Evolutionary conservation across 768 basidiomycete species (phyloP), one percentile per base, ranked within the genome.

Genomic region (Lactarius evosmus): DNA sequence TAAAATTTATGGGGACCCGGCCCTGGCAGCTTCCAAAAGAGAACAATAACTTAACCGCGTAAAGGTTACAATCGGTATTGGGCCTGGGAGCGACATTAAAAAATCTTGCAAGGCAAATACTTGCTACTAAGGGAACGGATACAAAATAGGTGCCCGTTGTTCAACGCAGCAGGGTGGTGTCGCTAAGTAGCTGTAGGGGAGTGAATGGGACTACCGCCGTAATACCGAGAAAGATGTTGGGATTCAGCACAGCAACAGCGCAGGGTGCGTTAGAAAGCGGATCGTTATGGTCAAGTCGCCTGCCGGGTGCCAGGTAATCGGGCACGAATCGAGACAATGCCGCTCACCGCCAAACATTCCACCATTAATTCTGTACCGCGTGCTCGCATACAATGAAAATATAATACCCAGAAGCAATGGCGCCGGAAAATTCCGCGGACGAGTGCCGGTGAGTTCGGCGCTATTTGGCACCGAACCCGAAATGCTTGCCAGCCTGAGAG

Each of bases 361-460:
- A 40, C 36, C n/a, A 59, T 7, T 33, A 59, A n/a, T n/a, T n/a
- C 9, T 17, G 25, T 8, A 38, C 8, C 17, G 53, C 56, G 29
- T 44, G 16, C 16, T 56, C 32, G 29, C 30, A 17, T 41, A 61
- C 32, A 22, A 44, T 22, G 19, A 41, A 46, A 11, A 25, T 40
- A 17, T 40, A 22, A 14, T 25, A 49, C 46, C 25, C 25, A 49
- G 22, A 11, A 46, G 44, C 44, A n/a, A 32, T 19, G 36, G 53
- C 38, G 22, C 22, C 32, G 36, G 61, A 25, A 51, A 46, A 46
- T 46, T 4, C 44, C 44, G 22, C 50, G 25, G 32, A 12, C n/a
- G 51, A 53, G 12, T 16, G 19, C 38, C 49, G 49, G 61, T 49
- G 32, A 52, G 51, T 29, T 50, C 56, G 56, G 56, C 30, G 32